Evolutionary conservation across 2,329 filamentous ascomycete genomes (phyloP), one percentile per base, ranked within the genome.

Genomic region (Rugonectria rugulosa): DNA sequence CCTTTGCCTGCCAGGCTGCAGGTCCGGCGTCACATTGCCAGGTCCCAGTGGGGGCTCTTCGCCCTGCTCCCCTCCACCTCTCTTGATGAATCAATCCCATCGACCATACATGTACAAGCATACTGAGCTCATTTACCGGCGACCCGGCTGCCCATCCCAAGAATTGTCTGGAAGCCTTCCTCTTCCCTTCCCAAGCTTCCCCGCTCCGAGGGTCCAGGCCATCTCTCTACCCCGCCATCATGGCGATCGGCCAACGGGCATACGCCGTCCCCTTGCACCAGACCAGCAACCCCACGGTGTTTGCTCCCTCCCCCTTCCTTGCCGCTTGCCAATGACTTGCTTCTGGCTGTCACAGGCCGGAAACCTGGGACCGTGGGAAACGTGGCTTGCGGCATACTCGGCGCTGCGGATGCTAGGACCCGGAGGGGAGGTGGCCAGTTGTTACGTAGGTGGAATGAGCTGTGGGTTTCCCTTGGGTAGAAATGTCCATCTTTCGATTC

Each of bases 181-280:
- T 19, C n/a, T n/a, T n/a, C n/a, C n/a, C n/a, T n/a, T n/a, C n/a
- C n/a, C n/a, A 17, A 44, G 21, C 27, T 49, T 38, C 57, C 59
- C 59, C 57, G 53, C 47, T 27, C 47, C 49, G 45, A 24, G 32
- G 15, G 24, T 4, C 12, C 29, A 40, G 31, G 34, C 17, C 36
- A 19, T 41, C 26, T 20, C 32, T 15, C 21, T 67, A 61, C 64
- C 64, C 61, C 64, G 53, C 64, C 63, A 61, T 59, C 59, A 67
- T 56, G 47, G 45, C 53, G 51, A 43, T 42, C 47, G 46, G 40
- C 37, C 54, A 45, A 40, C 49, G 44, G 54, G 24, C 34, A 6
- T 27, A 11, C 24, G 6, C 6, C 24, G 24, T 27, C 24, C 24
- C n/a, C n/a, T n/a, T 27, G 24, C 24, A 27, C 24, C 11, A 7